These are phyloP conservation scores for Suillus placidus DNA, from an alignment of 768 basidiomycete genomes.

Conservation along the genomic window DNA sequence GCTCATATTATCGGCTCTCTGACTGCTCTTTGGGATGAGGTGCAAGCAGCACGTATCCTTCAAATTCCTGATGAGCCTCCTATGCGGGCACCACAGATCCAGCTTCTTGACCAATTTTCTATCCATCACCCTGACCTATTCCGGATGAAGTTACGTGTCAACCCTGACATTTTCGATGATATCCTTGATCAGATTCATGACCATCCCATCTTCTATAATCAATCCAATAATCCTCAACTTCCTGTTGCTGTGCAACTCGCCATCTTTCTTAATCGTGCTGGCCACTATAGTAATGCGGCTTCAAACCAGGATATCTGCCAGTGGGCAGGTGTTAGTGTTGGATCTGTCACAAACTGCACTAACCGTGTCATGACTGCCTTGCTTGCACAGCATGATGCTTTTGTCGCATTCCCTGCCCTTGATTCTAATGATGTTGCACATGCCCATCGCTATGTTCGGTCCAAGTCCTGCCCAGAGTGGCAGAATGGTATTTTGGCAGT, in stretches of 20 bases:
- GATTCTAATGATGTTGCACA: neutral
- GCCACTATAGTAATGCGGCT: too few relatives aligned
- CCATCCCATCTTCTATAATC: constrained; percentile 6
- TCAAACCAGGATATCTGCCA: too few relatives aligned
- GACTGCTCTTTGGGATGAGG: too few relatives aligned
- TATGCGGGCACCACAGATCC: neutral
- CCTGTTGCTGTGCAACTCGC: too few relatives aligned
- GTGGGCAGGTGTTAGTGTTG: too few relatives aligned
- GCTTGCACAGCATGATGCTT: constrained; percentile 14
- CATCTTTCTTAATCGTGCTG: too few relatives aligned
- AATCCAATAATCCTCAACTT: too few relatives aligned
- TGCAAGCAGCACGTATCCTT: neutral
- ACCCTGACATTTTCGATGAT: constrained; percentile 28
- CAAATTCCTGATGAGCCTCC: neutral
- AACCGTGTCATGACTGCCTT: constrained; percentile 20
- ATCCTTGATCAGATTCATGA: constrained; percentile 21
- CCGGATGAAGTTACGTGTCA: constrained; percentile 27
- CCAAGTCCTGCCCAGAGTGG: constrained; percentile 38
- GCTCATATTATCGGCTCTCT: too few relatives aligned
- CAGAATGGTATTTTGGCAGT: constrained; percentile 39
- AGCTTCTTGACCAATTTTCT: constrained; percentile 1
- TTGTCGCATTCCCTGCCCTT: constrained; percentile 6
- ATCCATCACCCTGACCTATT: neutral
- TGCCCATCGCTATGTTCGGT: constrained; percentile 33
- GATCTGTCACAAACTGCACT: constrained; percentile 15